Percentiles rank a stretch among this genome's conserved stretches.
Conservation (phyloP, 176 grass and related monocot genomes). For the Aegilops longissima region DNA sequence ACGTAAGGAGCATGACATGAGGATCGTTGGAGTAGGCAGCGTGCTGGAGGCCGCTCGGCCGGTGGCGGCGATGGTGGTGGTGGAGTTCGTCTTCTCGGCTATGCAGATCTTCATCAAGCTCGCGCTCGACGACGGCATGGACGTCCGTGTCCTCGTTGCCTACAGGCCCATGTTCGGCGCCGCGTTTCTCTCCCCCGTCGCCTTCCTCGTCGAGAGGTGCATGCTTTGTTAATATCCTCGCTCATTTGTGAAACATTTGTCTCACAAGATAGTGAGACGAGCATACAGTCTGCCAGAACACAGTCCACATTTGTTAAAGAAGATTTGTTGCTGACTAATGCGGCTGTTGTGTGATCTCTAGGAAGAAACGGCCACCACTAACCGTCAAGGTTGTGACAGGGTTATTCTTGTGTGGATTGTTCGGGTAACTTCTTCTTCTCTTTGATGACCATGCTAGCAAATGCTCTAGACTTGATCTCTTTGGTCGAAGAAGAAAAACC, state of each 20-base stretch:
- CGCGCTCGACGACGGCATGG: conserved; percentile 67
- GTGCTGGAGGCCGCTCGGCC: conserved; percentile 27
- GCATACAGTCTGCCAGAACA: background rate
- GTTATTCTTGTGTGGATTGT: conserved; percentile 34
- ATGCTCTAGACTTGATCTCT: background rate
- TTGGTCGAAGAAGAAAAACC: background rate
- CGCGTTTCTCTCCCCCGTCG: conserved; percentile 54
- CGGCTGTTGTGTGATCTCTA: background rate
- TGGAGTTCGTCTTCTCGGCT: conserved; percentile 35
- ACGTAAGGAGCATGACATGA: background rate
- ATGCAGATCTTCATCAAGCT: conserved; percentile 69
- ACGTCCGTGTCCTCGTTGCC: conserved; percentile 57
- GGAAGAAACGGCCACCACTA: conserved; percentile 49
- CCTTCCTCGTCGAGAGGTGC: conserved; percentile 70
- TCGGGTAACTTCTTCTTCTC: conserved; percentile 16
- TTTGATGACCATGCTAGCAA: background rate
- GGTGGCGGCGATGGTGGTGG: conserved; percentile 29
- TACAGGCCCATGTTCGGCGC: conserved; percentile 66
- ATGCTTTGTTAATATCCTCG: background rate
- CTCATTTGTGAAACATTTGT: background rate
- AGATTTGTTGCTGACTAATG: background rate
- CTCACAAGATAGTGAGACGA: background rate
- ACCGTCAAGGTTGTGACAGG: conserved; percentile 34
- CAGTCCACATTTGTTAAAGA: too few relatives aligned
- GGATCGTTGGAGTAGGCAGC: background rate